Conservation (phyloP, 2,329 filamentous ascomycete species). For the Phialophora tarda region DNA sequence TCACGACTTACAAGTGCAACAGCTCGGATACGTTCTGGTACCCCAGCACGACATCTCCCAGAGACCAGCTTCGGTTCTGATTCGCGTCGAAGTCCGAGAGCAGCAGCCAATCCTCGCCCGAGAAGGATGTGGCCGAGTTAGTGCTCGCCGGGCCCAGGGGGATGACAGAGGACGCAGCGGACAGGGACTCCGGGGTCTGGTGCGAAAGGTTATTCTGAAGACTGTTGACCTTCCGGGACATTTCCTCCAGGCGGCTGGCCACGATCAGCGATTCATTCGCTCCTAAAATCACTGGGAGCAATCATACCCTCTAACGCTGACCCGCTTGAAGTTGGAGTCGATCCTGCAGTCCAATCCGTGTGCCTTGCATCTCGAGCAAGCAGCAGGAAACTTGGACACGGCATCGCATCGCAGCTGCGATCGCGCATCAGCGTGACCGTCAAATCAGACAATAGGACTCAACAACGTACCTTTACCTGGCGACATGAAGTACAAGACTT, state of each 20-base stretch:
- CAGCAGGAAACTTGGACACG: conserved; percentile 19
- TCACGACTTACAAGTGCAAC: conserved; percentile 17
- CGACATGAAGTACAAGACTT: conserved; percentile 24
- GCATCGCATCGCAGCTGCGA: conserved; percentile 25
- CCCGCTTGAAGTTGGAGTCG: conserved; percentile 24
- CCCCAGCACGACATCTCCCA: conserved; percentile 14
- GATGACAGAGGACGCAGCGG: background rate
- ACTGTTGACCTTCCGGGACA: conserved; percentile 14
- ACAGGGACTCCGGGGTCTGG: background rate
- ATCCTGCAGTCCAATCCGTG: conserved; percentile 20
- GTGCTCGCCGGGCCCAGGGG: background rate
- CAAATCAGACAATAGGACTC: background rate
- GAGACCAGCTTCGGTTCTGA: conserved; percentile 11
- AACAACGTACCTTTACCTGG: conserved; percentile 15
- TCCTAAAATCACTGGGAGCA: background rate
- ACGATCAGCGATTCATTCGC: background rate
- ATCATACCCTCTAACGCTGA: conserved; percentile 22
- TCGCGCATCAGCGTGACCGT: background rate
- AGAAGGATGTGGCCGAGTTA: conserved; percentile 4
- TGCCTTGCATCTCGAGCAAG: conserved; percentile 20
- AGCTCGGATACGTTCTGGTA: conserved; percentile 20
- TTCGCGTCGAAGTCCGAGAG: conserved; percentile 11
- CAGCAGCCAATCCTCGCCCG: conserved; percentile 13
- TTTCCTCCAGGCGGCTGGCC: conserved; percentile 16
- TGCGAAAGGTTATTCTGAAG: conserved; percentile 10